Evolutionary conservation across 345 rosid species (phyloP).

Genomic region (Eucalyptus cloeziana): DNA sequence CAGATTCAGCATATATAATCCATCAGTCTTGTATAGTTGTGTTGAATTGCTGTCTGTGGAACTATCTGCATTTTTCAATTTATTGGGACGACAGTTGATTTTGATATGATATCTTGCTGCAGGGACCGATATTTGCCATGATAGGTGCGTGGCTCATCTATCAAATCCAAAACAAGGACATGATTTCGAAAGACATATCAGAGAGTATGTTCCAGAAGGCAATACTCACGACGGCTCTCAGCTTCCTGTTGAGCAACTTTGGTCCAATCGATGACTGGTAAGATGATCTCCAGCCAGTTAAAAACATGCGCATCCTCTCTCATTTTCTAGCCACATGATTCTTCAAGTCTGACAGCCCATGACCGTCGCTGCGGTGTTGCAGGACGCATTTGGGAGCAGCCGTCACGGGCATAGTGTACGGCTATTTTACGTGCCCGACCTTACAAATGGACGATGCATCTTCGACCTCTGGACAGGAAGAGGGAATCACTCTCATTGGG

Average conservation of each 20-base stretch:
- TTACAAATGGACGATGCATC: conserved; percentile 49
- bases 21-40: neutral
- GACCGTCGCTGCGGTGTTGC: neutral
- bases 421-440: conserved; percentile 50
- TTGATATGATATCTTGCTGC: neutral
- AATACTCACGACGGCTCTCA: conserved; percentile 38
- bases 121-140: conserved; percentile 74
- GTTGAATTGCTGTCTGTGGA: neutral
- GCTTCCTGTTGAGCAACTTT: conserved; percentile 67
- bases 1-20: neutral
- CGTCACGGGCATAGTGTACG: conserved; percentile 44
- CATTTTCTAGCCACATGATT: neutral
- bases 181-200: conserved; percentile 22
- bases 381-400: conserved; percentile 85
- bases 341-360: neutral
- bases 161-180: conserved; percentile 54
- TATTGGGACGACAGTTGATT: neutral
- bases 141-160: conserved; percentile 88
- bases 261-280: conserved; percentile 84
- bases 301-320: neutral
- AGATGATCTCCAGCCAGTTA: neutral
- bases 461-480: conserved; percentile 32
- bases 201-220: conserved; percentile 73
- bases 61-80: neutral
- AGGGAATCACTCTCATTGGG: conserved; percentile 35